Conservation (phyloP, 2,329 filamentous ascomycete species). For the Apiospora sp. region DNA sequence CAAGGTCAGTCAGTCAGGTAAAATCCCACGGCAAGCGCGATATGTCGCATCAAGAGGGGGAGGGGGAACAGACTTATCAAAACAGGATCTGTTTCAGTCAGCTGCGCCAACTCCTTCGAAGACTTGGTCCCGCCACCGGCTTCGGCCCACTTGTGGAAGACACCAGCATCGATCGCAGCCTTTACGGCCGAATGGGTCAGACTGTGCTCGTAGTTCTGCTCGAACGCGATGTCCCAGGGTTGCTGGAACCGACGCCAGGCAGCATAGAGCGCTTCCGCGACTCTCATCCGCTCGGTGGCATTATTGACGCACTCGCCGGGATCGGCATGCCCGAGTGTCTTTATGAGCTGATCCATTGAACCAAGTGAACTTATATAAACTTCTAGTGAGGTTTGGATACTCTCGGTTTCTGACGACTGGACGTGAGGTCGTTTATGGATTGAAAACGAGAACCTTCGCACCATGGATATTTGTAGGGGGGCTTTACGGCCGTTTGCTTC, state of each 20-base stretch:
- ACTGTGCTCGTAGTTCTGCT: conserved; percentile 45
- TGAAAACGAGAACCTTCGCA: conserved; percentile 37
- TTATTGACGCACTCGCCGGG: conserved; percentile 43
- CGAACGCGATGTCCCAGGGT: conserved; percentile 50
- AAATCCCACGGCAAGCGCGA: too few relatives aligned
- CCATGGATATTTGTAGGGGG: background rate
- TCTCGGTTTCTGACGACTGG: conserved; percentile 27
- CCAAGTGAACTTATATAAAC: too few relatives aligned
- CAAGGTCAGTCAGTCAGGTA: background rate
- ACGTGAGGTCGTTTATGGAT: too few relatives aligned
- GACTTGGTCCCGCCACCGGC: conserved; percentile 41
- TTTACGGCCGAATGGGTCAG: conserved; percentile 46
- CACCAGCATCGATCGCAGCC: conserved; percentile 47
- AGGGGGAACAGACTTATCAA: conserved; percentile 41
- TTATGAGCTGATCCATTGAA: conserved; percentile 39
- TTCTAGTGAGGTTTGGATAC: conserved; percentile 30
- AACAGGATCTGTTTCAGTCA: conserved; percentile 43
- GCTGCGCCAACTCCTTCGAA: conserved; percentile 41
- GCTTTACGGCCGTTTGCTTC: too few relatives aligned
- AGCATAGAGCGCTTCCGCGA: conserved; percentile 38
- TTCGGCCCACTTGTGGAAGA: conserved; percentile 47
- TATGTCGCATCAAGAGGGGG: too few relatives aligned
- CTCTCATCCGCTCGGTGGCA: conserved; percentile 43
- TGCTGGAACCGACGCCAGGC: conserved; percentile 41
- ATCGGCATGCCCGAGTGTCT: conserved; percentile 44